Evolutionary conservation across 495 filamentous ascomycete species (phyloP), one percentile per base, ranked within the genome.

Genomic region (Talaromyces liani): DNA sequence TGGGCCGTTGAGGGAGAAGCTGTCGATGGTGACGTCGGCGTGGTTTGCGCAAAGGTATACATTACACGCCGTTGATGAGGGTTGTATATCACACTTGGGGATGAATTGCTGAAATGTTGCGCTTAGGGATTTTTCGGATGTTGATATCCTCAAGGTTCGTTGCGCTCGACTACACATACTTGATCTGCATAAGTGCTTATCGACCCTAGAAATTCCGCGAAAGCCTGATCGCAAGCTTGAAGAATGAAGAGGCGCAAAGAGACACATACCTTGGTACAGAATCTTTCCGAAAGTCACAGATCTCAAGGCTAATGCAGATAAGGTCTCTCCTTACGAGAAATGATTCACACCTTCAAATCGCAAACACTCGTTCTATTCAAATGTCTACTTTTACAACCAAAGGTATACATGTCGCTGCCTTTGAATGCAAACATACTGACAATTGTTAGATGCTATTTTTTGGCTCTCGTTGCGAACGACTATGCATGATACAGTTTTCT

Each of bases 401-500:
- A 98, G 88, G 93, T 93, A 76, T 63, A 73, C 62, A 34, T 49
- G 9, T 2, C 33, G 5, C 24, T 55, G 56, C 29, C 20, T 24
- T 4, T 10, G 1, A 9, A 22, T 20, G 3, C 27, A 51, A 16
- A 39, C 18, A 9, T 24, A 20, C 16, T 25, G 20, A 18, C 36
- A 57, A 27, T 5, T n/a, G 18, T 20, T 68, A 97, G 93, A 98
- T 98, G 92, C 87, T 98, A 39, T 98, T 98, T 79, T 98, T 98
- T 69, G 95, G 94, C 49, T 90, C 92, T 10, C 86, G 93, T 63
- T 98, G 94, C 72, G 94, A 98, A 72, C 84, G 90, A 36, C 75
- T 98, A 58, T 98, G 94, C 84, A 93, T 98, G 91, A 92, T 96
- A 73, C 94, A 98, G 70, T 98, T 98, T 73, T 93, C 93, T 3